Evolutionary conservation across 2,329 filamentous ascomycete species (phyloP).

Genomic region (Claviceps sorghi): DNA sequence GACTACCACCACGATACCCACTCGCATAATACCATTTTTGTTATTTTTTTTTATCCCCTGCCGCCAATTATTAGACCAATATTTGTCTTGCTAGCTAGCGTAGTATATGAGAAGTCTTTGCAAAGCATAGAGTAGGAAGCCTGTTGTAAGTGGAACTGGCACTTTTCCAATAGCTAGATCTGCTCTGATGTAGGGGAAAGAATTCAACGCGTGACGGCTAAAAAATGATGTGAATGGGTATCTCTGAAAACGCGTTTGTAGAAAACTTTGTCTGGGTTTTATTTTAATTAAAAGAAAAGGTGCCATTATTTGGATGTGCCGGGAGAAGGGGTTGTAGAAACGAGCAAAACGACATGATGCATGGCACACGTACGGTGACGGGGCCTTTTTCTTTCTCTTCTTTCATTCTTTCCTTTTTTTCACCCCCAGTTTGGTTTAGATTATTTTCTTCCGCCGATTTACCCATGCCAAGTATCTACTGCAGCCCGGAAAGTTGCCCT

Average conservation of each 20-base stretch:
- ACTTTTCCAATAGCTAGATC: background rate
- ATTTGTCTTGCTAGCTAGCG: background rate
- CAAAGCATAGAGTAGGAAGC: background rate
- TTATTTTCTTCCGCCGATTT: background rate
- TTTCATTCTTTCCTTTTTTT: too few relatives aligned
- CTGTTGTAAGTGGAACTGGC: background rate
- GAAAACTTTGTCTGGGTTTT: too few relatives aligned
- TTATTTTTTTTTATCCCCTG: background rate
- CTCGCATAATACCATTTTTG: background rate
- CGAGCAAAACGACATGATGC: too few relatives aligned
- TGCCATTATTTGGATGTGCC: too few relatives aligned
- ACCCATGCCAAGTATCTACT: background rate
- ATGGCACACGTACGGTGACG: too few relatives aligned
- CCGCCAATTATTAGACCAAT: background rate
- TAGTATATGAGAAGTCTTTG: background rate
- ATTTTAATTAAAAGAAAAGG: too few relatives aligned
- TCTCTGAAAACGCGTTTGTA: too few relatives aligned
- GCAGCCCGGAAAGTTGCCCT: too few relatives aligned
- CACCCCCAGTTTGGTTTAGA: too few relatives aligned
- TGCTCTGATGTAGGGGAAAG: background rate
- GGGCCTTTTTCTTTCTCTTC: too few relatives aligned
- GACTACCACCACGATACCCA: conserved; percentile 4
- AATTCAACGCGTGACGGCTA: background rate
- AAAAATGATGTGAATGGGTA: background rate
- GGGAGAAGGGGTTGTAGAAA: too few relatives aligned